Conservation (phyloP, 306 rosid genomes). For the Purshia tridentata region DNA sequence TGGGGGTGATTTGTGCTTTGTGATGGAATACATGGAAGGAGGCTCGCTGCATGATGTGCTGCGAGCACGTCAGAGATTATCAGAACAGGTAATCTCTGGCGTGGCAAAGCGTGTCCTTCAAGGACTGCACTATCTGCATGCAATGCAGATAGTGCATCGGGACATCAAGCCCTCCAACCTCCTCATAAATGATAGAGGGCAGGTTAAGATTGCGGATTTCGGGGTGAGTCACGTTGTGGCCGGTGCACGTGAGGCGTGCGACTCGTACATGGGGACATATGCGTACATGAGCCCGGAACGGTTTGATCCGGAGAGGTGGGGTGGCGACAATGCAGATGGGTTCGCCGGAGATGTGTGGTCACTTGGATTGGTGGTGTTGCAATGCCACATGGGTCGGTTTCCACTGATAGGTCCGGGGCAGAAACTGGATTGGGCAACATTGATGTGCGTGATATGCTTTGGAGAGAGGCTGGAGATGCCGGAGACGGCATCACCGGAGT, state of each 20-base stretch:
- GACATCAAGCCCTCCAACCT: slow-evolving; percentile 73
- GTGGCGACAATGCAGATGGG: slow-evolving; percentile 40
- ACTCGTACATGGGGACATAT: slow-evolving; percentile 43
- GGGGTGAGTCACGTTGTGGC: slow-evolving; percentile 53
- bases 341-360: slow-evolving; percentile 72
- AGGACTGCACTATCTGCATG: slow-evolving; percentile 55
- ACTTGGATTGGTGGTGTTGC: slow-evolving; percentile 54
- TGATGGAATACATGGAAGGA: slow-evolving; percentile 65
- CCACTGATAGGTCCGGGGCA: slow-evolving; percentile 47
- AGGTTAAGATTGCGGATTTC: slow-evolving; percentile 74
- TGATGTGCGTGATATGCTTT: slow-evolving; percentile 65
- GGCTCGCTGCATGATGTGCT: slow-evolving; percentile 59
- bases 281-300: slow-evolving; percentile 80
- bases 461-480: slow-evolving; percentile 53
- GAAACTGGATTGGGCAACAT: slow-evolving; percentile 54
- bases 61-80: slow-evolving; percentile 27
- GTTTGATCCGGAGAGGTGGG: slow-evolving; percentile 60
- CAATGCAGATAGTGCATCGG: slow-evolving; percentile 58
- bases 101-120: slow-evolving; percentile 46
- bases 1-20: slow-evolving; percentile 34
- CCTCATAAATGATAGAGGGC: slow-evolving; percentile 46
- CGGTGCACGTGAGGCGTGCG: slow-evolving; percentile 13
- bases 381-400: slow-evolving; percentile 53
- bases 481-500: slow-evolving; percentile 41
- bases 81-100: slow-evolving; percentile 41